Evolutionary conservation across 345 rosid species (phyloP).

Genomic region (Pugionium dolabratum): DNA sequence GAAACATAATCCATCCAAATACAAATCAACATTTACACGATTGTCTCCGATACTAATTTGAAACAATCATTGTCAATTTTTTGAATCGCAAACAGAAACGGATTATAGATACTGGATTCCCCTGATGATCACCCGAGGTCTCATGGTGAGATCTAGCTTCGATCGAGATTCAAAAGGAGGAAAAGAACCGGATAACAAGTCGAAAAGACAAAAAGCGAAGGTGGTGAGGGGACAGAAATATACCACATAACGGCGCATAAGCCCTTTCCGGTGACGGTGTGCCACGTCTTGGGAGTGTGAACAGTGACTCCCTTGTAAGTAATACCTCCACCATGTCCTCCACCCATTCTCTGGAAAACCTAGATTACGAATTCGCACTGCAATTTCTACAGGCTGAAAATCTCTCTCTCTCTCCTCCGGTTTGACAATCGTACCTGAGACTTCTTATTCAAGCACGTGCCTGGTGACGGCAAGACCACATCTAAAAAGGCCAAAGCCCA

Average conservation of each 20-base stretch:
- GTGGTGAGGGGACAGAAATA: constrained; percentile 1
- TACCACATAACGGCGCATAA: constrained; percentile 91
- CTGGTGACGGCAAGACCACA: constrained; percentile 7
- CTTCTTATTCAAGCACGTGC: constrained; percentile 5
- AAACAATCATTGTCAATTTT: not conserved
- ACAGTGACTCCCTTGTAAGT: constrained; percentile 72
- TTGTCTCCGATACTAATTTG: constrained; percentile 12
- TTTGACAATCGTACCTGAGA: constrained; percentile 33
- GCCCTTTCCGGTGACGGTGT: constrained; percentile 80
- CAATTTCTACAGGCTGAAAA: constrained; percentile 17
- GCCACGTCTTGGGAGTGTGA: constrained; percentile 86
- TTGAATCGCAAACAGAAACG: not conserved
- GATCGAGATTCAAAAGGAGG: not conserved
- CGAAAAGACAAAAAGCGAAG: not conserved
- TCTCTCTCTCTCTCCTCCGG: not conserved
- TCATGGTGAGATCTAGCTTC: constrained; percentile 12
- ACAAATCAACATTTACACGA: constrained; percentile 1
- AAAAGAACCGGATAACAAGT: not conserved
- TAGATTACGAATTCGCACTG: constrained; percentile 33
- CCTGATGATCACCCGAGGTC: not conserved
- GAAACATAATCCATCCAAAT: not conserved
- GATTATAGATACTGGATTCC: not conserved
- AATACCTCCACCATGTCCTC: constrained; percentile 64
- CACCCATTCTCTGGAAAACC: constrained; percentile 56
- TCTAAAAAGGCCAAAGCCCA: not conserved